phyloP scores from a whole-genome alignment of 768 basidiomycete genomes.

The Galerina sulciceps region DNA sequence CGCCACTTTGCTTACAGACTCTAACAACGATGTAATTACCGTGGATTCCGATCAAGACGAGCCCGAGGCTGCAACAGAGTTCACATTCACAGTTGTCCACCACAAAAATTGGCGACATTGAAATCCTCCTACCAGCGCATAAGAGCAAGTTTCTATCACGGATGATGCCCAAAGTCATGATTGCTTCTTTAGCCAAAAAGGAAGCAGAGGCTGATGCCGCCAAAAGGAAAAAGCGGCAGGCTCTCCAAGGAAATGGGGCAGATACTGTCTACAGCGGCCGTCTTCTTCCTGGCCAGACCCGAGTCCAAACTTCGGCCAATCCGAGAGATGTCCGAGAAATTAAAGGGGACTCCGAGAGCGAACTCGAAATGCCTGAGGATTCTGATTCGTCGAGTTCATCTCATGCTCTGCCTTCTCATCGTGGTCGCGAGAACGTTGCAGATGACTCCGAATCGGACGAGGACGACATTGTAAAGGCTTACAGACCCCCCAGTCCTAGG shows the following conservation, averaged over 20 bases:
- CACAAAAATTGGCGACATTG: neutral
- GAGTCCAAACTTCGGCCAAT: constrained; percentile 37
- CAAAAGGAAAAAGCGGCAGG: constrained; percentile 10
- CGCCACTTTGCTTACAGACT: neutral
- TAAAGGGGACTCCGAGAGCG: constrained; percentile 67
- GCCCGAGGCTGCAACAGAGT: neutral
- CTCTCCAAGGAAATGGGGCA: constrained; percentile 14
- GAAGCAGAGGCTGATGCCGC: constrained; percentile 13
- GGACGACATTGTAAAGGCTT: constrained; percentile 15
- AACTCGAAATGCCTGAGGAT: constrained; percentile 24
- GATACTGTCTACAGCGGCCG: constrained; percentile 32
- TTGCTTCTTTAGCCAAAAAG: constrained; percentile 6
- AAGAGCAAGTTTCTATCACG: neutral
- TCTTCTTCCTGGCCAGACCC: constrained; percentile 56
- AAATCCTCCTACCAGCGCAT: neutral
- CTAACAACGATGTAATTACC: neutral
- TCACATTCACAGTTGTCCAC: neutral
- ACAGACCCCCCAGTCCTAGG: neutral
- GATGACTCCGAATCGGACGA: constrained; percentile 14
- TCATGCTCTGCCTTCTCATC: neutral
- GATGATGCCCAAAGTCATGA: constrained; percentile 12
- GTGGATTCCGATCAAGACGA: constrained; percentile 1
- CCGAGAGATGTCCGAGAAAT: constrained; percentile 42
- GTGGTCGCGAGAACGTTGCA: constrained; percentile 24
- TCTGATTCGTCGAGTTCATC: constrained; percentile 28